Evolutionary conservation across 83 land plant species (phyloP), one percentile per base, ranked within the genome.

Genomic region (Thuja plicata): DNA sequence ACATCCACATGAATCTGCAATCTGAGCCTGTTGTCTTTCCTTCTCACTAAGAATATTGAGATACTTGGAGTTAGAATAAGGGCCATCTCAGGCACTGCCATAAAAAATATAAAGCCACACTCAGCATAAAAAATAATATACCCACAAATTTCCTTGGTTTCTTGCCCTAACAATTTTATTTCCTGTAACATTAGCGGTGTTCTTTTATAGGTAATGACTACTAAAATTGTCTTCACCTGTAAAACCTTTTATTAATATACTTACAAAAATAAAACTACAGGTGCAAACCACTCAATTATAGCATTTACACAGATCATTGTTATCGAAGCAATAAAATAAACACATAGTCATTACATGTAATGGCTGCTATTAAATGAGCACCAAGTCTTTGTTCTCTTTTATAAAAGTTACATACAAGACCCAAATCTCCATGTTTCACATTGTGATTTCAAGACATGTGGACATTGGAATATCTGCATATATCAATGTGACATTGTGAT

Each of bases 21-120:
- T 86, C 46, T 94, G 94, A 90, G 93, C 92, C 82, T 97, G 98
- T 76, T 93, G 89, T 88, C 99, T 92, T 89, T 98, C 99, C 92
- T 95, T 95, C 88, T 98, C 99, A 93, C 99, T 98, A 88, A 84
- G 88, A 89, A 83, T 46, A 46, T 46, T 46, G 85, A 83, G 55
- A 83, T 46, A 83, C 32, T 83, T 48, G 52, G 85, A 48, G 85
- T 83, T 46, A 83, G 85, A 83, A 83, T 83, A 13, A 83, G 19
- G 35, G 35, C 55, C 85, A 83, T 46, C 48, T 83, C 85, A 46
- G 48, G 85, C 85, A 83, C 55, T 46, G 85, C 34, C 55, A 83
- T 46, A 13, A 35, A 80, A 83, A 46, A 46, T 83, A 46, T 83
- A n/a, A n/a, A 83, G 55, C 35, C 54, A 46, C 24, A 43, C 85